Percentiles rank a stretch among this genome's conserved stretches.
These are phyloP conservation scores for Calonectria montana DNA, from an alignment of 2,329 filamentous ascomycete species.

Conservation along the genomic window DNA sequence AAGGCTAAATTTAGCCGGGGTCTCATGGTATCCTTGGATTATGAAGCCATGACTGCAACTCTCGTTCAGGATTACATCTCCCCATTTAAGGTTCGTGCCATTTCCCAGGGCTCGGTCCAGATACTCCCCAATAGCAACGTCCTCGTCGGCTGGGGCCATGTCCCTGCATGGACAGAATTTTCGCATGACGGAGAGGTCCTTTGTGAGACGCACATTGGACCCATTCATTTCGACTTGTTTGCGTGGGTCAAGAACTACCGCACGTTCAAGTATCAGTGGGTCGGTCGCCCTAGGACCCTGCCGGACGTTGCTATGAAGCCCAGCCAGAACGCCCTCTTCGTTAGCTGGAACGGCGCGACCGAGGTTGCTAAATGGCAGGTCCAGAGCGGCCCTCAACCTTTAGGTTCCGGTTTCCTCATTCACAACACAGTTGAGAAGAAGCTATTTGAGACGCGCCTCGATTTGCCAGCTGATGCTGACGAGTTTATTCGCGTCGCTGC, in stretches of 20 bases:
- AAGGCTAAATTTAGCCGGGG: slow-evolving; percentile 34
- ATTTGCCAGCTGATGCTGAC: slow-evolving; percentile 24
- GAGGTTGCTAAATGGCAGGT: slow-evolving; percentile 57
- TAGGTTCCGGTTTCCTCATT: slow-evolving; percentile 20
- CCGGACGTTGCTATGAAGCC: slow-evolving; percentile 40
- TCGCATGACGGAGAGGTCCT: slow-evolving; percentile 59
- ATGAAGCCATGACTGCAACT: slow-evolving; percentile 32
- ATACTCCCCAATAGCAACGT: slow-evolving; percentile 64
- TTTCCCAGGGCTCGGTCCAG: slow-evolving; percentile 58
- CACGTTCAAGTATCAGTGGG: slow-evolving; percentile 65
- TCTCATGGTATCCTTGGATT: slow-evolving; percentile 43
- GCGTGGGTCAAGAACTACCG: slow-evolving; percentile 63
- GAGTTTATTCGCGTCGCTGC: slow-evolving; percentile 37
- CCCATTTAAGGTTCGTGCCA: slow-evolving; percentile 57
- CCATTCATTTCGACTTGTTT: slow-evolving; percentile 47
- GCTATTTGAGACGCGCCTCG: slow-evolving; percentile 37
- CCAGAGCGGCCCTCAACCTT: slow-evolving; percentile 31
- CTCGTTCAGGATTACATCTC: slow-evolving; percentile 57
- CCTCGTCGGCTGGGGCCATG: slow-evolving; percentile 68
- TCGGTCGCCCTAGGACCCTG: slow-evolving; percentile 52
- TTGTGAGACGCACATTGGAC: slow-evolving; percentile 63
- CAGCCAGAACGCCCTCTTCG: slow-evolving; percentile 50
- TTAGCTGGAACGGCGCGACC: slow-evolving; percentile 67
- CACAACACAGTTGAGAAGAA: slow-evolving; percentile 28
- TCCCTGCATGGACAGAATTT: slow-evolving; percentile 60